phyloP scores from a whole-genome alignment of 306 rosid genomes.

The Albizia julibrissin region DNA sequence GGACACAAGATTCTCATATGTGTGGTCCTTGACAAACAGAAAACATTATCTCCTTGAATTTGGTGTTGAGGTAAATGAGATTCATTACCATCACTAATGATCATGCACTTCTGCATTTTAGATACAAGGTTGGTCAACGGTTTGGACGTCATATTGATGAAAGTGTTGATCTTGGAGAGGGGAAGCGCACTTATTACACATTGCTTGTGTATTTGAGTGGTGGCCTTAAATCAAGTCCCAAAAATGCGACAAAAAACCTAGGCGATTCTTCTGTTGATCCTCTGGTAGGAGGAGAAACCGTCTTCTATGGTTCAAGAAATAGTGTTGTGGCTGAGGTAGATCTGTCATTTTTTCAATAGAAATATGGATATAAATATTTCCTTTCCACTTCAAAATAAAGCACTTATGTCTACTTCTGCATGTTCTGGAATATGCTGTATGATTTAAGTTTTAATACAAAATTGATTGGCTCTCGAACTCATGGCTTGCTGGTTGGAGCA shows the following conservation, averaged over 20 bases:
- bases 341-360: background rate
- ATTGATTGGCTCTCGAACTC: background rate
- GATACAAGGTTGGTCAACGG: conserved; percentile 84
- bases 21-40: conserved; percentile 4
- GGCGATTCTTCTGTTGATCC: conserved; percentile 51
- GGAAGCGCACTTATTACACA: conserved; percentile 78
- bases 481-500: too few species aligned
- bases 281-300: conserved; percentile 91
- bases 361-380: conserved; percentile 1
- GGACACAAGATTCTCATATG: conserved; percentile 4
- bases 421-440: conserved; percentile 31
- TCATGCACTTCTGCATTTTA: conserved; percentile 33
- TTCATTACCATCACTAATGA: conserved; percentile 25
- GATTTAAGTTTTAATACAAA: conserved; percentile 33
- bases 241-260: conserved; percentile 42
- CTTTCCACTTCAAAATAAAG: background rate
- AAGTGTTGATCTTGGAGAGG: conserved; percentile 73
- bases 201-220: conserved; percentile 86
- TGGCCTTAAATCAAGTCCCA: conserved; percentile 55
- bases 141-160: conserved; percentile 96
- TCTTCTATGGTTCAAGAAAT: conserved; percentile 85
- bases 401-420: background rate
- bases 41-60: conserved; percentile 4
- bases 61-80: conserved; percentile 12
- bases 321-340: conserved; percentile 76